Evolutionary conservation across 768 basidiomycete genomes (phyloP).

Genomic region (Cystofilobasidium macerans): DNA sequence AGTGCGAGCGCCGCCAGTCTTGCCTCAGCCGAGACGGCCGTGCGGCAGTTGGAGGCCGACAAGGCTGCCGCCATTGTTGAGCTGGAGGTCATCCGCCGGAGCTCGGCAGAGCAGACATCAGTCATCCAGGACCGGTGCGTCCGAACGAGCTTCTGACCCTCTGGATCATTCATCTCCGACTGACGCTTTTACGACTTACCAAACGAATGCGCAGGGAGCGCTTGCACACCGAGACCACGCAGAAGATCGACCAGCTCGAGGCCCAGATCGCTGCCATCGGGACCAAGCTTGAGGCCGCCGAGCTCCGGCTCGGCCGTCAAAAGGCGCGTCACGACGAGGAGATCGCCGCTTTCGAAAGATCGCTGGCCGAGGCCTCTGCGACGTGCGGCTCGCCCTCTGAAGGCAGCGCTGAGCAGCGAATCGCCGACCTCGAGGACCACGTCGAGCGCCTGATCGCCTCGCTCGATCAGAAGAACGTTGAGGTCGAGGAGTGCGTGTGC

Average conservation of each 20-base stretch:
- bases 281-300: slow-evolving; percentile 8
- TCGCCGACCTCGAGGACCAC: neutral
- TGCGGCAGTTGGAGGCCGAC: neutral
- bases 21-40: neutral
- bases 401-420: neutral
- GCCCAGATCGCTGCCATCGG: neutral
- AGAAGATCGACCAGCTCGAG: slow-evolving; percentile 5
- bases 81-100: neutral
- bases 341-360: slow-evolving; percentile 1
- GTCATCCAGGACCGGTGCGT: slow-evolving; percentile 4
- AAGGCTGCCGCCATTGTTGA: neutral
- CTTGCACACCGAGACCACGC: neutral
- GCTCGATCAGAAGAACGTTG: slow-evolving; percentile 10
- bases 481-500: slow-evolving; percentile 11
- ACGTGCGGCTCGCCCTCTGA: neutral
- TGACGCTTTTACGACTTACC: neutral
- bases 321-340: slow-evolving; percentile 8
- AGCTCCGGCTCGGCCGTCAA: slow-evolving; percentile 4
- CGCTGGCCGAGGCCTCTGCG: neutral
- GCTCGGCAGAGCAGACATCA: neutral
- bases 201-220: neutral
- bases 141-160: too few species aligned
- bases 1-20: neutral
- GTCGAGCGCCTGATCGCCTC: slow-evolving; percentile 3
- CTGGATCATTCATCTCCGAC: neutral